These are phyloP conservation scores for Metschnikowia orientalis DNA, from an alignment of 805 yeast genomes.

Conservation along the genomic window DNA sequence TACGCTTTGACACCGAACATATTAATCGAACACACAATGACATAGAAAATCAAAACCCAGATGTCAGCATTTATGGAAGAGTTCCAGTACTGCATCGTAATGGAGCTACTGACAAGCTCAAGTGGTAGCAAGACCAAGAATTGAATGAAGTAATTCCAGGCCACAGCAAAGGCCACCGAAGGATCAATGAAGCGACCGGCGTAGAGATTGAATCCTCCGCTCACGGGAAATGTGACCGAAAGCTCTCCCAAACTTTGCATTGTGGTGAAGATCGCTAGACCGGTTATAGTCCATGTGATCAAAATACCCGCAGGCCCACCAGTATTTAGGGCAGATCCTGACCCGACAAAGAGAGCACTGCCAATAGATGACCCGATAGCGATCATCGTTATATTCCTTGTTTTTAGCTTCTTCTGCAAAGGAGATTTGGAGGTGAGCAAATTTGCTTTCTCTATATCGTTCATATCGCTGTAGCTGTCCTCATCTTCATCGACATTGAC, in stretches of 20 bases:
- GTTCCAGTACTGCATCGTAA: constrained; percentile 20
- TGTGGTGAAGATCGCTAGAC: constrained; percentile 55
- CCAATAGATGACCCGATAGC: constrained; percentile 83
- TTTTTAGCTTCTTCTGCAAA: constrained; percentile 36
- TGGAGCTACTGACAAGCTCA: constrained; percentile 59
- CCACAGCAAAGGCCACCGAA: constrained; percentile 54
- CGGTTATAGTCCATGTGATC: constrained; percentile 64
- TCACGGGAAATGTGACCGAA: constrained; percentile 18
- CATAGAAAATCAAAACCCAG: constrained; percentile 55
- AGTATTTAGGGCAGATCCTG: constrained; percentile 60
- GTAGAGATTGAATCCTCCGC: constrained; percentile 60
- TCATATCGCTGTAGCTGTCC: constrained; percentile 19
- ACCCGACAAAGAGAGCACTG: constrained; percentile 73
- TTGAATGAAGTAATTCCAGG: constrained; percentile 61
- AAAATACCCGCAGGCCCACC: constrained; percentile 69
- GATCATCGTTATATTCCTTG: constrained; percentile 64
- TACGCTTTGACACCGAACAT: constrained; percentile 50
- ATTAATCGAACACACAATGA: constrained; percentile 44
- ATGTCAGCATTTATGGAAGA: constrained; percentile 15
- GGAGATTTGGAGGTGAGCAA: constrained; percentile 42
- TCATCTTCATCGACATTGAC: constrained; percentile 25
- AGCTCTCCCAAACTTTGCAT: constrained; percentile 18
- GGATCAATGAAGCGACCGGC: constrained; percentile 52
- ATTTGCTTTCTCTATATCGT: constrained; percentile 39
- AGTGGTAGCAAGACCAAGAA: constrained; percentile 61